These are phyloP conservation scores for Rhynchosporium secalis DNA, from an alignment of 2,329 filamentous ascomycete species.

Conservation along the genomic window DNA sequence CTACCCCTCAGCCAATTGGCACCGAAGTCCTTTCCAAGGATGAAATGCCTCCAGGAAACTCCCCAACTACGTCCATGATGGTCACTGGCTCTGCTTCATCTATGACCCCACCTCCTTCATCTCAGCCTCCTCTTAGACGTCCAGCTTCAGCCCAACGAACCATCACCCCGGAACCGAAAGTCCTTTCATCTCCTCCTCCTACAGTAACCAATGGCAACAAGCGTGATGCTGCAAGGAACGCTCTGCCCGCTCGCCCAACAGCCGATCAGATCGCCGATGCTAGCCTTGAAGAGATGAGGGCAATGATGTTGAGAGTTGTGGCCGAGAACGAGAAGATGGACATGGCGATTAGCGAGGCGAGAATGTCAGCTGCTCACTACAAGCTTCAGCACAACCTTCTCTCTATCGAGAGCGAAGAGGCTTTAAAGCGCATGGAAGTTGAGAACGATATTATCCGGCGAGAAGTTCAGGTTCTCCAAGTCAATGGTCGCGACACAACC, in stretches of 20 bases:
- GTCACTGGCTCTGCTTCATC: conserved; percentile 45
- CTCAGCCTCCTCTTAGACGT: conserved; percentile 47
- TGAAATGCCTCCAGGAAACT: conserved; percentile 20
- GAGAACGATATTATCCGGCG: conserved; percentile 89
- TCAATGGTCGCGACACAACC: conserved; percentile 60
- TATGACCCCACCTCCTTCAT: conserved; percentile 64
- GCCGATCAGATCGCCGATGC: conserved; percentile 53
- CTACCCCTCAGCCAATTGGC: conserved; percentile 32
- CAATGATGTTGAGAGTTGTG: conserved; percentile 55
- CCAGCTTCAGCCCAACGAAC: conserved; percentile 18
- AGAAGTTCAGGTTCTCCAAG: conserved; percentile 82
- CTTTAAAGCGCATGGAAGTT: conserved; percentile 82
- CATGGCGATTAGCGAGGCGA: conserved; percentile 57
- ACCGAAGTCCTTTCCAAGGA: conserved; percentile 25
- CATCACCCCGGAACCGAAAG: conserved; percentile 26
- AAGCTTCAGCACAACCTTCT: conserved; percentile 87
- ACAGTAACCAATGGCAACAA: conserved; percentile 33
- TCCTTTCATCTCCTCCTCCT: conserved; percentile 37
- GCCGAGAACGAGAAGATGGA: conserved; percentile 56
- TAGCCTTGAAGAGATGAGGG: conserved; percentile 55
- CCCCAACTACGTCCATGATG: conserved; percentile 28
- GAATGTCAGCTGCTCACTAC: conserved; percentile 85
- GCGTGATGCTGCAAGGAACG: conserved; percentile 20
- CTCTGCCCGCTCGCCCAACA: conserved; percentile 41
- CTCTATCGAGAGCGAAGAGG: conserved; percentile 79